A percentile compares a stretch with the other conserved stretches of the same genome.
These are phyloP conservation scores for Syncephalastrum contaminatum DNA, from an alignment of 371 early-diverging fungal genomes.

Conservation along the genomic window DNA sequence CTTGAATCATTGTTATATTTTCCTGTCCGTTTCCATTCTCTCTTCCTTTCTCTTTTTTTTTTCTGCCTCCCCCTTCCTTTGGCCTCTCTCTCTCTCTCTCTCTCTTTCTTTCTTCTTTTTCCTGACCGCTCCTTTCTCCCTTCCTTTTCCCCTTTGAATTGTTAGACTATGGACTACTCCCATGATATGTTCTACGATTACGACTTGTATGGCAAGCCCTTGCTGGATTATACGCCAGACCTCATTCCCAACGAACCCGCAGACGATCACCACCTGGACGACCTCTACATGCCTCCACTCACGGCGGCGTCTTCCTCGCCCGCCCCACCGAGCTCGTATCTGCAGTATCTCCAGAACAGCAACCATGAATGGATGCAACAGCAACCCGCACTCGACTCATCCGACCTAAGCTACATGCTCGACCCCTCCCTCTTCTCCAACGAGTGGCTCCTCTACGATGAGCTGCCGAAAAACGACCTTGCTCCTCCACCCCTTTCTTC, in stretches of 20 bases:
- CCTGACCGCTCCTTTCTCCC: too few relatives aligned
- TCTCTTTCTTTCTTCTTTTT: too few relatives aligned
- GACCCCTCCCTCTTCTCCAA: too few relatives aligned
- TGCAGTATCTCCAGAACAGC: conserved; percentile 11
- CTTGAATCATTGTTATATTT: neutral
- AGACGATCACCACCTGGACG: conserved; percentile 18
- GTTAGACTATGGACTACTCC: too few relatives aligned
- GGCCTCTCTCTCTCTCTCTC: neutral
- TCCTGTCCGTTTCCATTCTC: conserved; percentile 1
- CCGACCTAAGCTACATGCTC: too few relatives aligned
- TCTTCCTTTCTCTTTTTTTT: conserved; percentile 3
- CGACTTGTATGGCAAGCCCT: neutral
- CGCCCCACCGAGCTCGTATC: conserved; percentile 13
- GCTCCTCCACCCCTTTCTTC: conserved; percentile 3
- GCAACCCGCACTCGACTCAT: too few relatives aligned
- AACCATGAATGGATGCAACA: too few relatives aligned
- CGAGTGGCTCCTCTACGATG: too few relatives aligned
- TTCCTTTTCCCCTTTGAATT: too few relatives aligned
- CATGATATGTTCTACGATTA: too few relatives aligned
- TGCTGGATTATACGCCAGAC: conserved; percentile 17
- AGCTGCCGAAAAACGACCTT: conserved; percentile 7
- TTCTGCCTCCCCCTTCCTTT: neutral
- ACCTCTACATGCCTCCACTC: conserved; percentile 5
- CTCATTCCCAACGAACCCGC: conserved; percentile 12
- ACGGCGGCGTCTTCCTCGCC: neutral